These are phyloP conservation scores for Colletotrichum sp. DNA, from an alignment of 2,329 filamentous ascomycete species.

Conservation along the genomic window DNA sequence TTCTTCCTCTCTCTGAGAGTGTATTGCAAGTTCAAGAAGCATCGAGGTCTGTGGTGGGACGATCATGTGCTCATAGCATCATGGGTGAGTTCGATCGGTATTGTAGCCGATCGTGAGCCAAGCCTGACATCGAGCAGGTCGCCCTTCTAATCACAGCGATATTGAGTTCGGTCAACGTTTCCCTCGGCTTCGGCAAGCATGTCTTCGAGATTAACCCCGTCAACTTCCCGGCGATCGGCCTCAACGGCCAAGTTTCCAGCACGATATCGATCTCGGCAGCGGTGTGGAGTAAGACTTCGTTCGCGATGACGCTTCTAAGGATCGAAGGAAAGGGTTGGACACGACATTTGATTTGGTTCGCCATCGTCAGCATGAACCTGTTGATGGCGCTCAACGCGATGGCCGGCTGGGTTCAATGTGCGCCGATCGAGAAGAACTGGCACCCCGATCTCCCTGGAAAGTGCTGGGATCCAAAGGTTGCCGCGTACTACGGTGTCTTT, in stretches of 20 bases:
- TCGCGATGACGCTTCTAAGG: conserved; percentile 40
- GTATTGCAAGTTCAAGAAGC: conserved; percentile 28
- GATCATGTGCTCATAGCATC: conserved; percentile 29
- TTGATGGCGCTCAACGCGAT: conserved; percentile 24
- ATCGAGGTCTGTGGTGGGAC: conserved; percentile 31
- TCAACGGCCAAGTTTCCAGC: conserved; percentile 30
- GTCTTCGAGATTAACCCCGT: conserved; percentile 8
- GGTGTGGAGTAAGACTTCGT: conserved; percentile 41
- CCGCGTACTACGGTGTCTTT: conserved; percentile 19
- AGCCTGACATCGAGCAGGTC: background rate
- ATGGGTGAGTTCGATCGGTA: conserved; percentile 22
- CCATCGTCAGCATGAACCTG: conserved; percentile 37
- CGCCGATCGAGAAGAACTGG: conserved; percentile 12
- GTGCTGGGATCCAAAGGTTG: conserved; percentile 16
- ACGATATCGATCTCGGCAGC: conserved; percentile 38
- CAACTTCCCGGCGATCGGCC: conserved; percentile 9
- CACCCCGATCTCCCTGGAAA: background rate
- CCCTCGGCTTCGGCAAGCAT: conserved; percentile 23
- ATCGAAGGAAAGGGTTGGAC: conserved; percentile 30
- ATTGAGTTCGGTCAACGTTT: background rate
- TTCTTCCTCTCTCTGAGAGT: conserved; percentile 26
- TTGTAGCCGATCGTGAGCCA: background rate
- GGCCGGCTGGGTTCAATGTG: conserved; percentile 24
- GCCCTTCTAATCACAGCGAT: background rate
- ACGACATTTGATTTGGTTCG: conserved; percentile 32